Conservation (phyloP, 2,329 filamentous ascomycete genomes). For the Verticillium klebahnii region DNA sequence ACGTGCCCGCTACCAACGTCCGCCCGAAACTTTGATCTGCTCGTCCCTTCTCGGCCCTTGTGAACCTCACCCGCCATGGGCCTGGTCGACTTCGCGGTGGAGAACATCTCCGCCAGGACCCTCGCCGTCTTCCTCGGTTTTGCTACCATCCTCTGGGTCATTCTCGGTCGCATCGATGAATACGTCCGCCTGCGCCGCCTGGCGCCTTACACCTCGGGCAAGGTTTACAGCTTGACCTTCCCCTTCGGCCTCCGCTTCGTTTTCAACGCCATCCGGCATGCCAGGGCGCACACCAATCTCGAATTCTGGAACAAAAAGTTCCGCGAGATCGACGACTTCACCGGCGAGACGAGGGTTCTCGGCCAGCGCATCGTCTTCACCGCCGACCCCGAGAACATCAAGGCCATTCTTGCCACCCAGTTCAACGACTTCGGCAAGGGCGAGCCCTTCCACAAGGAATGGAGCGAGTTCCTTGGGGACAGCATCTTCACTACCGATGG, state of each 20-base stretch:
- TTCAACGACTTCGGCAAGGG: constrained; percentile 84
- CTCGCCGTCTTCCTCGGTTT: constrained; percentile 30
- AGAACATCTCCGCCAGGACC: constrained; percentile 36
- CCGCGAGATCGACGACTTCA: constrained; percentile 39
- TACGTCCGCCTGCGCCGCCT: constrained; percentile 39
- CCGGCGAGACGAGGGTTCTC: constrained; percentile 53
- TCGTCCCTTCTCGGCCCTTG: neutral
- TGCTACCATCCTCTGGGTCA: constrained; percentile 31
- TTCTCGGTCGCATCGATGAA: constrained; percentile 33
- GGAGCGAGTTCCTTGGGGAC: constrained; percentile 70
- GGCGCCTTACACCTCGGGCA: constrained; percentile 32
- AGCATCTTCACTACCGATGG: constrained; percentile 80
- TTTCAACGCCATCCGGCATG: constrained; percentile 46
- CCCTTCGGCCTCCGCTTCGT: constrained; percentile 63
- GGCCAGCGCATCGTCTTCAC: constrained; percentile 67
- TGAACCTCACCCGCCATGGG: constrained; percentile 32
- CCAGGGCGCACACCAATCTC: constrained; percentile 49
- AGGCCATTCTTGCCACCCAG: constrained; percentile 82
- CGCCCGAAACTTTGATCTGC: neutral
- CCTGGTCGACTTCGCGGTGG: constrained; percentile 43
- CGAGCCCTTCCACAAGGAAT: constrained; percentile 66
- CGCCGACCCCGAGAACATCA: constrained; percentile 83
- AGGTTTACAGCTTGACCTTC: constrained; percentile 20
- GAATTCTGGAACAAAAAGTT: constrained; percentile 58
- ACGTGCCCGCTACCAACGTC: neutral